phyloP scores from a whole-genome alignment of 2,329 filamentous ascomycete species.

The Colletotrichum sp. region DNA sequence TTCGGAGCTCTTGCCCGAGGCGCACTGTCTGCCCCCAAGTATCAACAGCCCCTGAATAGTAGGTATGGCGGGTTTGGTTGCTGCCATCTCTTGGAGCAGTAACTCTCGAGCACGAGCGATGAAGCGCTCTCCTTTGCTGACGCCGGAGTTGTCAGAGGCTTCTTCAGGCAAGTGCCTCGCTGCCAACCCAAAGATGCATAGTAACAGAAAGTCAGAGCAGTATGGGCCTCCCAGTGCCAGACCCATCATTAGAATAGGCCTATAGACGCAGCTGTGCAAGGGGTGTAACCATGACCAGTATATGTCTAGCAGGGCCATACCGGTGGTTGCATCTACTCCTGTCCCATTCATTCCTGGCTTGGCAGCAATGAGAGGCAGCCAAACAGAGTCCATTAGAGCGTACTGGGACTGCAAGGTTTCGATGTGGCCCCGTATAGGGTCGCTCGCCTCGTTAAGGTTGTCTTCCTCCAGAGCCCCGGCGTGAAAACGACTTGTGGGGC shows the following conservation, averaged over 20 bases:
- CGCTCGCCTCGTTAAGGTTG: neutral
- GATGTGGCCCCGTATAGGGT: neutral
- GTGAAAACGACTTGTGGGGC: constrained; percentile 26
- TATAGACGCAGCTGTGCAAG: constrained; percentile 24
- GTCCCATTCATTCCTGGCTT: constrained; percentile 20
- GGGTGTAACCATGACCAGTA: constrained; percentile 28
- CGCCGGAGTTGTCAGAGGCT: neutral
- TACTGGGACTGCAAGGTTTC: constrained; percentile 10
- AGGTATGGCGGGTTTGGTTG: constrained; percentile 4
- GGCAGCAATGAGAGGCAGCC: constrained; percentile 9
- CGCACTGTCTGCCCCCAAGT: constrained; percentile 24
- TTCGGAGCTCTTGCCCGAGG: constrained; percentile 23
- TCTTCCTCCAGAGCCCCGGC: constrained; percentile 11
- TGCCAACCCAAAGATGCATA: constrained; percentile 24
- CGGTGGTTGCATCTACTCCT: constrained; percentile 12
- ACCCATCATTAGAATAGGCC: constrained; percentile 24
- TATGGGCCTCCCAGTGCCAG: constrained; percentile 23
- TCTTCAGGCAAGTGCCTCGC: constrained; percentile 19
- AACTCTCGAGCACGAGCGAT: neutral
- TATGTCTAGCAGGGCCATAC: constrained; percentile 23
- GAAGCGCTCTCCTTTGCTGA: neutral
- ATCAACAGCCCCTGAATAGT: constrained; percentile 23
- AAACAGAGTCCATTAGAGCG: constrained; percentile 19
- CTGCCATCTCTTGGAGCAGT: constrained; percentile 10
- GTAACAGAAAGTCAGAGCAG: constrained; percentile 25